phyloP scores from a whole-genome alignment of 352 stramenopile species.

The Globisporangium nodosum region DNA sequence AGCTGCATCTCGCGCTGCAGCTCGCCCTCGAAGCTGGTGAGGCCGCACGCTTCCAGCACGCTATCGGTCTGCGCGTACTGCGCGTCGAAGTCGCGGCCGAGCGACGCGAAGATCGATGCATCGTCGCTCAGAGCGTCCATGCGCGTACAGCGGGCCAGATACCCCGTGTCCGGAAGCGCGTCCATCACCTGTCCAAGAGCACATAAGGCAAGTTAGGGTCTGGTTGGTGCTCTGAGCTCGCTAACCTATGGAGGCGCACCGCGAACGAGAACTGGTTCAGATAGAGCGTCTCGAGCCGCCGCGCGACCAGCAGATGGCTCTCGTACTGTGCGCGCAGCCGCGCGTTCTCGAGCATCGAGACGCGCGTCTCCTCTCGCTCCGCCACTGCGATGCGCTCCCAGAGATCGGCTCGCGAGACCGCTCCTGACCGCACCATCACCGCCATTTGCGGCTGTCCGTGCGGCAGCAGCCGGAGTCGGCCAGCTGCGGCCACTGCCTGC shows the following conservation, averaged over 20 bases:
- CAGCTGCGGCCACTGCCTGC: conserved; percentile 20
- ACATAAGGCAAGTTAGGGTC: too few species aligned
- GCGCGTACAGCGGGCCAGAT: not conserved
- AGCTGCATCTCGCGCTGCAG: not conserved
- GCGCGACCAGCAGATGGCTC: conserved; percentile 28
- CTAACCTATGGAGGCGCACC: not conserved
- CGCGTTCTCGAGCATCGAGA: conserved; percentile 29
- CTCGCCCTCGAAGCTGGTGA: conserved; percentile 20
- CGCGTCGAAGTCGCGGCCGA: conserved; percentile 18
- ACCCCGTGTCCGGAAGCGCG: conserved; percentile 1
- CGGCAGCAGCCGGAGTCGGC: conserved; percentile 22
- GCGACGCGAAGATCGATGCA: conserved; percentile 24
- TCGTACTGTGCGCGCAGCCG: conserved; percentile 23
- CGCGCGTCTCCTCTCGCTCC: conserved; percentile 23
- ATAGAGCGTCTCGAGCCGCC: conserved; percentile 29
- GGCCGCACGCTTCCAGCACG: conserved; percentile 16
- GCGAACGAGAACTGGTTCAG: conserved; percentile 9
- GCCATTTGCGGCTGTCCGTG: not conserved
- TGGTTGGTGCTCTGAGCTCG: too few species aligned
- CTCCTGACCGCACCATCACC: not conserved
- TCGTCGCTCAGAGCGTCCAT: conserved; percentile 14
- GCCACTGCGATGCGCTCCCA: conserved; percentile 27
- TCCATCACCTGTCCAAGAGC: not conserved
- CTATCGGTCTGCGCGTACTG: conserved; percentile 22
- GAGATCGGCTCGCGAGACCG: conserved; percentile 12